Base-by-base conservation (phyloP, 768 basidiomycete genomes). In the Holtermannia corniformis region DNA sequence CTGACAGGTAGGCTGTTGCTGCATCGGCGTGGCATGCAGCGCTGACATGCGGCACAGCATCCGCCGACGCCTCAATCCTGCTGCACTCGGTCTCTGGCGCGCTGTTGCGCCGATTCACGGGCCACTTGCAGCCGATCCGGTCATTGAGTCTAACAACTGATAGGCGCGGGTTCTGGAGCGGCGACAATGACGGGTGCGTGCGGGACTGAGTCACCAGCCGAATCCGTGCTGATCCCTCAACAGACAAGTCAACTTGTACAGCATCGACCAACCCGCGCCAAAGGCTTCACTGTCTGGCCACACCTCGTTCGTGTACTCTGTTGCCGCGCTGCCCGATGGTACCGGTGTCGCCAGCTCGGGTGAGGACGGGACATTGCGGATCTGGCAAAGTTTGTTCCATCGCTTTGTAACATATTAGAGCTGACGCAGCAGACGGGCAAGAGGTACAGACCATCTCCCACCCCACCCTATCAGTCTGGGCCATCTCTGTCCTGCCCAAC, bases 391-490 rank as follows among this genome's bases (percentile, higher is more conserved):
- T 85, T 62, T 54, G 80, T 71, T 13, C 22, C 43, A 1, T 21
- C 28, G 5, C 5, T 14, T 45, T 37, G 1, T 25, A 1, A 44
- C 22, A 13, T 22, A 5, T 20, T 14, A 11, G 52, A 51, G 26
- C 24, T 11, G 43, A 42, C 52, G 45, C 32, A 12, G 26, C 59
- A 87, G 92, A 89, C 59, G 91, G 87, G 13, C 87, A 90, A 71
- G 87, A 87, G 60, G 72, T 79, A 4, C 93, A 99, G 72, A 86
- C 85, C 10, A 82, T 99, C 55, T 80, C 87, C 10, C 90, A 95
- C 65, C 91, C 95, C 5, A 89, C 89, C 5, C 87, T 93, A 51
- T 96, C 93, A n/a, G 87, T 99, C 1, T 99, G 95, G 95, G 76
- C 86, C 2, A 87, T 93, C 14, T 83, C 87, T 0, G 78, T 82